phyloP scores from a whole-genome alignment of 768 basidiomycete species.

The Kwoniella heveanensis region DNA sequence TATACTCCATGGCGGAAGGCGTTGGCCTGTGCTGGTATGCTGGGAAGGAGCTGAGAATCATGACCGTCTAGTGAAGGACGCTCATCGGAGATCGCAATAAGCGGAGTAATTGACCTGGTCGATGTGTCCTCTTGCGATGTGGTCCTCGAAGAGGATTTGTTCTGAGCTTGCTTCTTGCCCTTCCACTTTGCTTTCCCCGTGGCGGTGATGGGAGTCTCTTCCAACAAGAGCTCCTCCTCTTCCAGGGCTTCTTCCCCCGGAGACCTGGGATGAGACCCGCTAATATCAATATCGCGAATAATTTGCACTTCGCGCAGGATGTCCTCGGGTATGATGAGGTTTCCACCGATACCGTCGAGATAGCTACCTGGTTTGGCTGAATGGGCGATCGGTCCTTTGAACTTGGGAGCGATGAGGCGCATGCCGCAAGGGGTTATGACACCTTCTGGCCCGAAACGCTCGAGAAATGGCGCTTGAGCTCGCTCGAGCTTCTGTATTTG shows the following conservation, averaged over 20 bases:
- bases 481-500: slow-evolving; percentile 16
- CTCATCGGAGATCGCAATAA: neutral
- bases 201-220: neutral
- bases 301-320: slow-evolving; percentile 10
- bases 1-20: neutral
- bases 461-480: slow-evolving; percentile 22
- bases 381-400: neutral
- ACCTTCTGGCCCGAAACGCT: slow-evolving; percentile 26
- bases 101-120: slow-evolving; percentile 1
- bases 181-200: slow-evolving; percentile 3
- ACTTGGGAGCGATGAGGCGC: slow-evolving; percentile 25
- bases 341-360: slow-evolving; percentile 17
- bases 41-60: neutral
- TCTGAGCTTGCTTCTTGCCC: slow-evolving; percentile 6
- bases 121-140: neutral
- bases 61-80: neutral
- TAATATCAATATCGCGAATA: slow-evolving; percentile 3
- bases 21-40: neutral
- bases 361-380: neutral
- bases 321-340: slow-evolving; percentile 19
- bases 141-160: neutral
- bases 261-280: neutral
- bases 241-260: neutral
- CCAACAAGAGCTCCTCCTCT: neutral
- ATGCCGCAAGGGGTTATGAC: slow-evolving; percentile 25